Conservation (phyloP, 192 early-diverging fungal genomes). For the Dissophora ornata region DNA sequence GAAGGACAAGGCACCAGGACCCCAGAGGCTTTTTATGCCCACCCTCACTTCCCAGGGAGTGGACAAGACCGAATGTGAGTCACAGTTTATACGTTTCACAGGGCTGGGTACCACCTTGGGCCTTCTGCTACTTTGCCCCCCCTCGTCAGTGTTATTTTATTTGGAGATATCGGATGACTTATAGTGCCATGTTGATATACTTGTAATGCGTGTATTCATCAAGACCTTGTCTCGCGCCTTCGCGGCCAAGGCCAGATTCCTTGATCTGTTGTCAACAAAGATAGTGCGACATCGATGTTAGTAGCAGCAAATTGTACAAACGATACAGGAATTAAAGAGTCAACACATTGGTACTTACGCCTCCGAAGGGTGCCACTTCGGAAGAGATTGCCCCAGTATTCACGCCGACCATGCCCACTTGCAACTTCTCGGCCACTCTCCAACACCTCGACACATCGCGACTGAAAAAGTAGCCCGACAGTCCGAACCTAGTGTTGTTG, state of each 20-base stretch:
- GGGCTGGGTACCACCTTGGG: neutral
- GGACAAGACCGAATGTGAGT: neutral
- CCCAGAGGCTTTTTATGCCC: too few species aligned
- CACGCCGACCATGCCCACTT: slow-evolving; percentile 92
- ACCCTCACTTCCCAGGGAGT: too few species aligned
- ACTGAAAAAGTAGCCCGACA: slow-evolving; percentile 90
- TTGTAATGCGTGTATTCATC: slow-evolving; percentile 77
- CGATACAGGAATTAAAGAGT: too few species aligned
- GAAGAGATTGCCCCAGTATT: slow-evolving; percentile 76
- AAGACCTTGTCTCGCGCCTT: slow-evolving; percentile 76
- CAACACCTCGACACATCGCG: slow-evolving; percentile 78
- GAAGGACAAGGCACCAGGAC: too few species aligned
- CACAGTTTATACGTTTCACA: too few species aligned
- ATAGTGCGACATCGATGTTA: too few species aligned
- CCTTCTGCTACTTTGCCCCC: too few species aligned
- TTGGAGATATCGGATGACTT: neutral
- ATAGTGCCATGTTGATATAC: slow-evolving; percentile 68
- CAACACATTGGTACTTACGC: slow-evolving; percentile 55
- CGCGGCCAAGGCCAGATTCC: slow-evolving; percentile 77
- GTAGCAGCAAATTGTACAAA: neutral
- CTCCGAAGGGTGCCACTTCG: slow-evolving; percentile 75
- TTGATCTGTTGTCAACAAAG: slow-evolving; percentile 58
- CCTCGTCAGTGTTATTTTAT: too few species aligned
- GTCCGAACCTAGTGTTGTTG: slow-evolving; percentile 78
- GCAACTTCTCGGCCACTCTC: slow-evolving; percentile 85